A percentile compares a stretch with the other conserved stretches of the same genome.
Evolutionary conservation across 176 grass and related monocot species (phyloP).

Genomic region (Carex kokanica): DNA sequence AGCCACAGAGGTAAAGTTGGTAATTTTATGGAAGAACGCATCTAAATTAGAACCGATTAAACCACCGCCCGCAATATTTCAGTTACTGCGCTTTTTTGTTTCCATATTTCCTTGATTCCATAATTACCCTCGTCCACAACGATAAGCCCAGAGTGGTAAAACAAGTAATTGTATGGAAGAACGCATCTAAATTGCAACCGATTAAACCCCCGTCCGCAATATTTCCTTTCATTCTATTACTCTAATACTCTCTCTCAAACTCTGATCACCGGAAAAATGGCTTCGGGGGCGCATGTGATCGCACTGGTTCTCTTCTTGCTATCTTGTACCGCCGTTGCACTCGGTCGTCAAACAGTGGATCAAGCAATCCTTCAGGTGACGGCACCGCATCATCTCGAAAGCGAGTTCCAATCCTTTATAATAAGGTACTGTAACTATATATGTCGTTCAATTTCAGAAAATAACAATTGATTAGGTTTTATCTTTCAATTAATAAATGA

Average conservation of each 20-base stretch:
- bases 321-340: not conserved
- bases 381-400: conserved; percentile 5
- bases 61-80: not conserved
- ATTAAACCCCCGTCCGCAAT: not conserved
- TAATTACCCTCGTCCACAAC: not conserved
- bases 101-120: not conserved
- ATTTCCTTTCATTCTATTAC: not conserved
- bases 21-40: not conserved
- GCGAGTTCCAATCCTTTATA: conserved; percentile 25
- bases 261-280: conserved; percentile 16
- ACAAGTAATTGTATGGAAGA: not conserved
- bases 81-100: not conserved
- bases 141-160: not conserved
- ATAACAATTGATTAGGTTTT: not conserved
- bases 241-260: not conserved
- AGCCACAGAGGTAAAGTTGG: not conserved
- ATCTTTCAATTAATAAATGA: not conserved
- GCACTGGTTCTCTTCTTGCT: not conserved
- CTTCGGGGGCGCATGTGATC: not conserved
- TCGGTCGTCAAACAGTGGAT: not conserved
- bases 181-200: not conserved
- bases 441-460: not conserved
- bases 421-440: conserved; percentile 11
- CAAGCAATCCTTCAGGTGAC: conserved; percentile 14
- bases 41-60: not conserved